A percentile compares a stretch with the other conserved stretches of the same genome.
phyloP scores from a whole-genome alignment of 768 basidiomycete genomes.

The Pleurotus salmoneostramineus region DNA sequence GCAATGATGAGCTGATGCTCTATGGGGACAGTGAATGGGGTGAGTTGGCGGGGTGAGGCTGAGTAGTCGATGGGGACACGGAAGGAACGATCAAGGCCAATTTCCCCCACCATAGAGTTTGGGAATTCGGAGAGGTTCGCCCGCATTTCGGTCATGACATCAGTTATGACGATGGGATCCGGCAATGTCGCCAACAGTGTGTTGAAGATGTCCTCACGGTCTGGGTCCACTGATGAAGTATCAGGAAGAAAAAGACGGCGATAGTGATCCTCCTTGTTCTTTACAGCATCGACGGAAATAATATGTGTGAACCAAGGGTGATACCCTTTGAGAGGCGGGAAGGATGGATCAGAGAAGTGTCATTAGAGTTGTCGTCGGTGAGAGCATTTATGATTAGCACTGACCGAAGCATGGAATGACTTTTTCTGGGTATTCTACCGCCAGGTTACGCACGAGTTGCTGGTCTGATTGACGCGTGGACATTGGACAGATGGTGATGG shows the following conservation, averaged over 20 bases:
- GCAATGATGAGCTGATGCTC: conserved; percentile 80
- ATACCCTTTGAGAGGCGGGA: conserved; percentile 39
- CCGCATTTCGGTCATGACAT: conserved; percentile 60
- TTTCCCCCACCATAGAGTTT: conserved; percentile 85
- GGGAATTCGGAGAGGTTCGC: conserved; percentile 58
- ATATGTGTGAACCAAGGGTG: conserved; percentile 61
- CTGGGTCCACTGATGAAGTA: conserved; percentile 13
- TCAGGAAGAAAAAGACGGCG: conserved; percentile 52
- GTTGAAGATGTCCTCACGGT: conserved; percentile 40
- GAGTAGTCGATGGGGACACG: conserved; percentile 62
- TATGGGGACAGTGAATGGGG: conserved; percentile 76
- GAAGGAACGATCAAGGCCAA: conserved; percentile 83
- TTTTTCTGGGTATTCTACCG: conserved; percentile 53
- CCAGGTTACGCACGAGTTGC: conserved; percentile 61
- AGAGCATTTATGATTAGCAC: conserved; percentile 17
- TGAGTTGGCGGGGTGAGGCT: conserved; percentile 49
- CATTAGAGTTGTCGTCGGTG: background rate
- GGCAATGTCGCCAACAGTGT: conserved; percentile 65
- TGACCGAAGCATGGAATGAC: conserved; percentile 89
- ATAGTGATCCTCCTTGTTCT: conserved; percentile 75
- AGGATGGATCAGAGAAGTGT: background rate
- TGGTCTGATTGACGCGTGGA: conserved; percentile 68
- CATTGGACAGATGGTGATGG: conserved; percentile 83
- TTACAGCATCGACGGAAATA: conserved; percentile 29
- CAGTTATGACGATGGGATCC: conserved; percentile 57